Evolutionary conservation across 2,329 filamentous ascomycete species (phyloP).

Genomic region (Pezicula radicicola): DNA sequence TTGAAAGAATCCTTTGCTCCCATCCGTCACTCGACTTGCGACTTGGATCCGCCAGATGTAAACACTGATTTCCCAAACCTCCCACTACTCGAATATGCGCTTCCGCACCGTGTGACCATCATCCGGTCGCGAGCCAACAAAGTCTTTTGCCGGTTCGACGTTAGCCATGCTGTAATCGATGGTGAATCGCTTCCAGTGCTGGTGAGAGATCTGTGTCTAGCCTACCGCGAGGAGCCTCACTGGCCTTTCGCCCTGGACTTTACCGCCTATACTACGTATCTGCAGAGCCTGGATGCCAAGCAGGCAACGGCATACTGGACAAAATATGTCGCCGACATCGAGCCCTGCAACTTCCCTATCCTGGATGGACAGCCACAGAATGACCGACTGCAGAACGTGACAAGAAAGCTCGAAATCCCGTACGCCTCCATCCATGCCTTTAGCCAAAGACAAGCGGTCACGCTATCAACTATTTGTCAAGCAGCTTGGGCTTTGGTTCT

Average conservation of each 20-base stretch:
- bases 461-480: neutral
- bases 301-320: neutral
- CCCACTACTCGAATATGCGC: neutral
- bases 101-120: neutral
- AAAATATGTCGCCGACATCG: neutral
- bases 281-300: neutral
- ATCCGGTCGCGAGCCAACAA: neutral
- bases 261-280: neutral
- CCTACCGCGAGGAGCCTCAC: neutral
- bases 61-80: neutral
- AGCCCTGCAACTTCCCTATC: neutral
- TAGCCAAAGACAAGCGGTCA: neutral
- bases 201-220: neutral
- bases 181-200: neutral
- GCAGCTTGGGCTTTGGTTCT: neutral
- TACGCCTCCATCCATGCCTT: neutral
- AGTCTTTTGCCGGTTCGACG: neutral
- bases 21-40: no score
- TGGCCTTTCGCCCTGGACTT: neutral
- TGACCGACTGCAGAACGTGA: neutral
- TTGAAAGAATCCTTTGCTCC: no score
- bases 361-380: neutral
- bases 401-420: neutral
- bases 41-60: neutral
- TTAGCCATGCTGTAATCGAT: neutral